These are phyloP conservation scores for Rozella allomycis DNA, from an alignment of 371 early-diverging fungal genomes.

Conservation along the genomic window DNA sequence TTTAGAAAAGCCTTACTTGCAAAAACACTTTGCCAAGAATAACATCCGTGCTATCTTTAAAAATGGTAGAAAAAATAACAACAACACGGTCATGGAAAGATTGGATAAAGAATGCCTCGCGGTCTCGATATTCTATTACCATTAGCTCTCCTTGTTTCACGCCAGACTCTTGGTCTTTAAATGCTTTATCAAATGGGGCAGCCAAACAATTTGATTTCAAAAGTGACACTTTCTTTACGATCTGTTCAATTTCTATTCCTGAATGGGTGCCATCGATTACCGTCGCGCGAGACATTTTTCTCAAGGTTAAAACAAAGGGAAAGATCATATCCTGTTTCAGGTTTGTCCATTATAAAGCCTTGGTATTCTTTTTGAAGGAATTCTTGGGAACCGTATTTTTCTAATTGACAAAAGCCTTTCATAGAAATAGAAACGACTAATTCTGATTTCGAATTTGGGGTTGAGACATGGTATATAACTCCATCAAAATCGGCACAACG, in stretches of 20 bases:
- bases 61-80: conserved; percentile 81
- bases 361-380: conserved; percentile 63
- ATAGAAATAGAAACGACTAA: conserved; percentile 51
- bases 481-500: conserved; percentile 87
- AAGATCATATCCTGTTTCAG: conserved; percentile 60
- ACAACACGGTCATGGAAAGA: conserved; percentile 80
- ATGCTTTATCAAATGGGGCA: conserved; percentile 78
- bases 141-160: conserved; percentile 21
- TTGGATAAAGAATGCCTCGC: conserved; percentile 75
- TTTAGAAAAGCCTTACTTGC: conserved; percentile 33
- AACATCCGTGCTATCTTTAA: conserved; percentile 87
- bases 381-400: conserved; percentile 49
- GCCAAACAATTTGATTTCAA: conserved; percentile 80
- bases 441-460: conserved; percentile 42
- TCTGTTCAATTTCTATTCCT: not conserved
- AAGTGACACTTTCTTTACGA: conserved; percentile 35
- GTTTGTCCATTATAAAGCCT: conserved; percentile 24
- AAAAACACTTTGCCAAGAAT: conserved; percentile 88
- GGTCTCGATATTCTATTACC: conserved; percentile 74
- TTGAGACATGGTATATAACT: conserved; percentile 59
- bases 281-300: conserved; percentile 43
- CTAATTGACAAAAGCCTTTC: conserved; percentile 55
- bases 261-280: not conserved
- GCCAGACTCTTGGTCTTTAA: conserved; percentile 51
- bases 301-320: conserved; percentile 58